phyloP scores from a whole-genome alignment of 208 protist species.

The Leishmania turanica region DNA sequence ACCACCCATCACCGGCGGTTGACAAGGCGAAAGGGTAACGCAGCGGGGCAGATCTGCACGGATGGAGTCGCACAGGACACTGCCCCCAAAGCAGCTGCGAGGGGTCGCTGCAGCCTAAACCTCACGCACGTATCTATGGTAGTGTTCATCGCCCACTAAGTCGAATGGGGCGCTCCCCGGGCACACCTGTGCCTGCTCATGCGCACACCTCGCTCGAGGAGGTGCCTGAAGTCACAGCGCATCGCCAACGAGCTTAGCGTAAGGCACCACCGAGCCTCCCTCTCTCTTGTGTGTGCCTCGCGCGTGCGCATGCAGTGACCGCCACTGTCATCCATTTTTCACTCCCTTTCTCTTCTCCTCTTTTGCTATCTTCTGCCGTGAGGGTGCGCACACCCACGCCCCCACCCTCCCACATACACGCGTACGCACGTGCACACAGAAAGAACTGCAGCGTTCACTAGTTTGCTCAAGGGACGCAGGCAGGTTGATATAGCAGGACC shows the following conservation, averaged over 20 bases:
- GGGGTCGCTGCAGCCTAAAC: neutral
- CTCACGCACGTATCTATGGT: too few relatives aligned
- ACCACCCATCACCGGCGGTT: neutral
- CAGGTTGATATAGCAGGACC: neutral
- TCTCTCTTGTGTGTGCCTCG: neutral
- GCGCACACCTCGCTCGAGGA: neutral
- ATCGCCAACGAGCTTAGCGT: neutral
- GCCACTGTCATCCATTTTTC: neutral
- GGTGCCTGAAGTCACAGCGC: neutral
- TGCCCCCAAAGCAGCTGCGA: neutral
- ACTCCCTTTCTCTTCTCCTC: neutral
- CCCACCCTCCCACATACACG: neutral
- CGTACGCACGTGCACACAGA: neutral
- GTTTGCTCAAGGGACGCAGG: neutral
- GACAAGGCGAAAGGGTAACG: neutral
- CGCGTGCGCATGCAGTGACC: neutral
- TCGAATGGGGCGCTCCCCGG: neutral
- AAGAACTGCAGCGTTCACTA: neutral
- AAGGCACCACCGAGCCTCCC: neutral
- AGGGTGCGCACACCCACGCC: too few relatives aligned
- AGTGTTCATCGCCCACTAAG: neutral
- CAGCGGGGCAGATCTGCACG: neutral
- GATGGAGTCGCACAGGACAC: neutral
- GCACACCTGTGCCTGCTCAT: neutral
- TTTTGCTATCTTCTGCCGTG: neutral